Conservation (phyloP, 768 basidiomycete species). For the Mrakia gelida region DNA sequence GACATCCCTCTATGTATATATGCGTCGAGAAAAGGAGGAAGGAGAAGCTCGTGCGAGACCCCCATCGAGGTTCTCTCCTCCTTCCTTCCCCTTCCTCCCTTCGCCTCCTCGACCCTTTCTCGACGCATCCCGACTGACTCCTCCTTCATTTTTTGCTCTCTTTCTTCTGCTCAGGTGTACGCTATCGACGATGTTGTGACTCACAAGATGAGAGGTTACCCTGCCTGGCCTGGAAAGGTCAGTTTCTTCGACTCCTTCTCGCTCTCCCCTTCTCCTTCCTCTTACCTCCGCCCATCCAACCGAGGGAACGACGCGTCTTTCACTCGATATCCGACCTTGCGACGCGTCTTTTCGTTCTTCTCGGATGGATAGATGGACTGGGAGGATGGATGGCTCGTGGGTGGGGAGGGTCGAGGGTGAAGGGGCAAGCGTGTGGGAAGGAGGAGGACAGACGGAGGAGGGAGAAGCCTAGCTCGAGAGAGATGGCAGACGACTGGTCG, state of each 20-base stretch:
- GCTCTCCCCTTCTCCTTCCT: constrained; percentile 32
- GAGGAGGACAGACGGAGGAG: too few relatives aligned
- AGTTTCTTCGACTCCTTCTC: constrained; percentile 31
- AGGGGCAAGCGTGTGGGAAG: not conserved
- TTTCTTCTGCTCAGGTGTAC: constrained; percentile 48
- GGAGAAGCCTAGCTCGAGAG: not conserved
- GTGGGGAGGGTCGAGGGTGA: not conserved
- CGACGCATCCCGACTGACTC: not conserved
- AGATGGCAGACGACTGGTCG: not conserved
- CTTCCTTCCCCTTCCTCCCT: not conserved
- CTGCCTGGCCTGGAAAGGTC: constrained; percentile 89
- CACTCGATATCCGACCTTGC: not conserved
- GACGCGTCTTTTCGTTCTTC: not conserved
- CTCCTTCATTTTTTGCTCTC: not conserved
- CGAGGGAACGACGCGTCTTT: not conserved
- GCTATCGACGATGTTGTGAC: constrained; percentile 77
- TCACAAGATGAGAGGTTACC: constrained; percentile 88
- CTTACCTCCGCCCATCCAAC: not conserved
- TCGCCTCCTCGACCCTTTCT: not conserved
- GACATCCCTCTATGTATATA: not conserved
- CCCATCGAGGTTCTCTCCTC: not conserved
- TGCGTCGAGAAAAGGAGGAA: not conserved
- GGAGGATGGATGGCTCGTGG: not conserved
- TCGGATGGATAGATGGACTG: too few relatives aligned
- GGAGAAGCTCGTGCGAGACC: not conserved